phyloP scores from a whole-genome alignment of 441 rosid genomes.

The Gossypium gossypioides region DNA sequence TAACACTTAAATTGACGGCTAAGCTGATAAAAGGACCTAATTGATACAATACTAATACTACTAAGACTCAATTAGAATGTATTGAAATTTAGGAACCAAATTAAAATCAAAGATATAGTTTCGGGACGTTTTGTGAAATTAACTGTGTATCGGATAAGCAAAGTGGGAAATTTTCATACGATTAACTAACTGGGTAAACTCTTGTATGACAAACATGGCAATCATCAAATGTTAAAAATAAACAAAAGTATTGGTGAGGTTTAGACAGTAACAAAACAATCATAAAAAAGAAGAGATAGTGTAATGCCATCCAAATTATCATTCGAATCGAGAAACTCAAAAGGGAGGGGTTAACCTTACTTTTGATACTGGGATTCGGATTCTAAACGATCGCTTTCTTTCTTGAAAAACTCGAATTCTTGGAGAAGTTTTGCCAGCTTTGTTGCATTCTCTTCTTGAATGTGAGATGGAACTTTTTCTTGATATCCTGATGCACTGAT shows the following conservation, averaged over 20 bases:
- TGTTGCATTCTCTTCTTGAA: constrained; percentile 47
- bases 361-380: background rate
- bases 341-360: background rate
- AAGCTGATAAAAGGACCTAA: no score
- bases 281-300: background rate
- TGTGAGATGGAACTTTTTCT: constrained; percentile 59
- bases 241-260: background rate
- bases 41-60: no score
- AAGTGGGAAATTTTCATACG: background rate
- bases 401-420: constrained; percentile 52
- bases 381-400: constrained; percentile 43
- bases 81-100: no score
- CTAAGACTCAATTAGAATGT: no score
- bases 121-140: no score
- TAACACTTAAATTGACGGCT: no score
- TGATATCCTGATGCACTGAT: constrained; percentile 58
- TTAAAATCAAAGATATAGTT: no score
- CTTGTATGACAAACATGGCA: background rate
- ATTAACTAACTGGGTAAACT: background rate
- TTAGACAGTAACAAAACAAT: background rate
- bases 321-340: background rate
- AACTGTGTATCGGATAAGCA: background rate
- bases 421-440: constrained; percentile 56
- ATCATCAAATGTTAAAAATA: background rate
- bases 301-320: background rate